phyloP scores from a whole-genome alignment of 1,139 yeast species.

The Diutina ranongensis region DNA sequence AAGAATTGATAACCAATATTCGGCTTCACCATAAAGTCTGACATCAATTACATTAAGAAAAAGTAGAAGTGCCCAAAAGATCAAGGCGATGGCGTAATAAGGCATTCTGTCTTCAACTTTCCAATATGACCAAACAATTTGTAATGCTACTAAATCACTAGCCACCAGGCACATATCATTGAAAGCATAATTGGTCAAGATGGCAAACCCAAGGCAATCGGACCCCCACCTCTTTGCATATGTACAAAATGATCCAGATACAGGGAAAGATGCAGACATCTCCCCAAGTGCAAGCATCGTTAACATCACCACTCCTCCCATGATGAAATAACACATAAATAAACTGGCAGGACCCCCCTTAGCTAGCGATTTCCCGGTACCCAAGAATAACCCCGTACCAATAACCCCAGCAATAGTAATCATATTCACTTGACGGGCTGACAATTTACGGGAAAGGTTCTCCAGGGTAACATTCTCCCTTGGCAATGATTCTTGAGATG shows the following conservation, averaged over 20 bases:
- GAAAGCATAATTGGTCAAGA: slow-evolving; percentile 68
- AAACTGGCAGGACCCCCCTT: slow-evolving; percentile 75
- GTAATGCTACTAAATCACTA: slow-evolving; percentile 48
- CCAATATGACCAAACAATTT: slow-evolving; percentile 46
- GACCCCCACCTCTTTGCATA: slow-evolving; percentile 59
- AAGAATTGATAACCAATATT: slow-evolving; percentile 46
- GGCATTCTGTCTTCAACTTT: slow-evolving; percentile 26
- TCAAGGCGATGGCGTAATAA: not conserved
- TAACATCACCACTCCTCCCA: slow-evolving; percentile 61
- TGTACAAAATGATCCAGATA: slow-evolving; percentile 69
- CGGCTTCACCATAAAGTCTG: slow-evolving; percentile 62
- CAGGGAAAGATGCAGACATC: slow-evolving; percentile 67
- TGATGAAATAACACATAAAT: slow-evolving; percentile 53
- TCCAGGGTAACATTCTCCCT: not conserved
- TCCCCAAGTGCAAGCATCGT: slow-evolving; percentile 84
- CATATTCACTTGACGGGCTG: slow-evolving; percentile 47
- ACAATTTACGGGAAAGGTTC: slow-evolving; percentile 22
- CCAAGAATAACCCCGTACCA: slow-evolving; percentile 64
- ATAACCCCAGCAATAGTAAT: slow-evolving; percentile 61
- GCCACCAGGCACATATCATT: slow-evolving; percentile 54
- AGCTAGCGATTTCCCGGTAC: slow-evolving; percentile 55
- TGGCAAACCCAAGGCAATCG: slow-evolving; percentile 67
- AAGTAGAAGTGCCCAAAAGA: not conserved
- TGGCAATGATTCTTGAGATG: too few relatives aligned
- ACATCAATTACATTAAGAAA: slow-evolving; percentile 58